A percentile compares a stretch with the other conserved stretches of the same genome.
Evolutionary conservation across 345 rosid genomes (phyloP).

Genomic region (Arabis alpina): DNA sequence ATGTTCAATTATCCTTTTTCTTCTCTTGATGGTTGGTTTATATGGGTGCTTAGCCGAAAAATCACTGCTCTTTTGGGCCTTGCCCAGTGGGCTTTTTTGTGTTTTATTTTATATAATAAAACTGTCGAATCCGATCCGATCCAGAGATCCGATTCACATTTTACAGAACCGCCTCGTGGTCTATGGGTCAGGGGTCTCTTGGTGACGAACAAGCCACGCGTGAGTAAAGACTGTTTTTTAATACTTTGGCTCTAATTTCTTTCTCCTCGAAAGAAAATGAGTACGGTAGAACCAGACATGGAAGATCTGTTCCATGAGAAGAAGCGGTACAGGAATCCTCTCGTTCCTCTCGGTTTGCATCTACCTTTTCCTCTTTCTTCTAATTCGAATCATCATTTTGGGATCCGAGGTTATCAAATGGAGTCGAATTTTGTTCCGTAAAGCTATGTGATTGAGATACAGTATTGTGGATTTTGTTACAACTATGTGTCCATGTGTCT

Average conservation of each 20-base stretch:
- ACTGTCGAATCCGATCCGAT: constrained; percentile 5
- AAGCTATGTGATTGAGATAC: constrained; percentile 11
- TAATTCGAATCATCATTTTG: not conserved
- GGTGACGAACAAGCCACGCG: no score
- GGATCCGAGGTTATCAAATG: not conserved
- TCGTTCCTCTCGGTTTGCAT: constrained; percentile 69
- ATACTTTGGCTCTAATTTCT: not conserved
- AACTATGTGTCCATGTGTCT: constrained; percentile 1
- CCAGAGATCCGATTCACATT: no score
- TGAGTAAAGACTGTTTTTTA: no score
- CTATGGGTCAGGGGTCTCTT: no score
- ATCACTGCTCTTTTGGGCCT: no score
- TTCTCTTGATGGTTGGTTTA: no score
- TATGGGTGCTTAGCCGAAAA: no score
- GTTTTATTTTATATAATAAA: not conserved
- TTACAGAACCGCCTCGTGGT: constrained; percentile 6
- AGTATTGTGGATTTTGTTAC: not conserved
- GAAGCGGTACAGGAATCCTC: constrained; percentile 69
- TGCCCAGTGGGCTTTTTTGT: not conserved
- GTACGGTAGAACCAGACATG: constrained; percentile 52
- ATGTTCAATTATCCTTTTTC: no score
- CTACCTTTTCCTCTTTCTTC: not conserved
- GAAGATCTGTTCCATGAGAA: constrained; percentile 65
- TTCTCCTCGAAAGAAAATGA: constrained; percentile 22
- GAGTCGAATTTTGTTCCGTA: not conserved